phyloP scores from a whole-genome alignment of 768 basidiomycete genomes.

The Grammothele lineata region DNA sequence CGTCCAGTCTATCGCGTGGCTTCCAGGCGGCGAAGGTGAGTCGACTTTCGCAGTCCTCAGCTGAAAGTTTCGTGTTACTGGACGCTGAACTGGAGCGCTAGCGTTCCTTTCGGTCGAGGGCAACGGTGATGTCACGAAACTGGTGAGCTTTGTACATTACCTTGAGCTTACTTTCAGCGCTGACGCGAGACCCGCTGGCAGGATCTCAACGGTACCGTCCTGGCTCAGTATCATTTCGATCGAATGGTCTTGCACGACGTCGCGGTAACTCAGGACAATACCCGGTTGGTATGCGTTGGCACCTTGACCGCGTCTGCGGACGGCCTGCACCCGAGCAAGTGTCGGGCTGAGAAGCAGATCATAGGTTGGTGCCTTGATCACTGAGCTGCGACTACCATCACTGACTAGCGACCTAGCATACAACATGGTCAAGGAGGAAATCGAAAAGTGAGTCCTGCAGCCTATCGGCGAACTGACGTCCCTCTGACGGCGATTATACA shows the following conservation, averaged over 20 bases:
- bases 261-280: conserved; percentile 62
- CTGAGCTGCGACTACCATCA: no score
- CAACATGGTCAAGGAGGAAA: conserved; percentile 57
- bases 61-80: background rate
- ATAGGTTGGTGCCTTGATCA: conserved; percentile 43
- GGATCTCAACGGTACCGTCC: conserved; percentile 58
- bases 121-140: conserved; percentile 48
- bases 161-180: background rate
- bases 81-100: background rate
- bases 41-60: background rate
- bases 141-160: conserved; percentile 36
- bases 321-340: conserved; percentile 66
- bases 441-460: conserved; percentile 53
- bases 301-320: conserved; percentile 59
- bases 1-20: conserved; percentile 68
- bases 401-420: conserved; percentile 47
- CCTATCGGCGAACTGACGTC: background rate
- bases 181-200: no score
- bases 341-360: conserved; percentile 67
- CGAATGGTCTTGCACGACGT: conserved; percentile 66
- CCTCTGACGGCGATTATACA: conserved; percentile 23
- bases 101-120: conserved; percentile 73
- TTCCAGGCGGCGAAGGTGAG: conserved; percentile 56
- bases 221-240: conserved; percentile 56
- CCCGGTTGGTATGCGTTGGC: conserved; percentile 62